phyloP scores from a whole-genome alignment of 371 early-diverging fungal genomes.

The Choanephora cucurbitarum region DNA sequence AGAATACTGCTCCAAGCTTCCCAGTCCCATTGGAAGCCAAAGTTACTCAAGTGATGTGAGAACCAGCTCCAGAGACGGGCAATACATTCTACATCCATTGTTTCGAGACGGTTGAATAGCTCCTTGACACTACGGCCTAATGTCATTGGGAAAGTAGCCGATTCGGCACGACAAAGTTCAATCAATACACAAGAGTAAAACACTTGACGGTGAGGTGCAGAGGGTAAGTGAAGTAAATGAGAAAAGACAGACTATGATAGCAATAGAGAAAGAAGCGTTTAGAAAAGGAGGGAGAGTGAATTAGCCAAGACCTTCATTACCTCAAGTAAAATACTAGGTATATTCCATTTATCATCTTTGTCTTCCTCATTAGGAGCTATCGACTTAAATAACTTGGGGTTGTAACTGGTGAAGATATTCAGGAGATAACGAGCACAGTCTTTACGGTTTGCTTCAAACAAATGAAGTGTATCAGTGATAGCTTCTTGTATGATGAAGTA shows the following conservation, averaged over 20 bases:
- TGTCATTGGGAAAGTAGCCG: conserved; percentile 64
- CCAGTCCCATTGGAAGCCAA: conserved; percentile 93
- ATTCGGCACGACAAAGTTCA: conserved; percentile 80
- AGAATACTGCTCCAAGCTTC: conserved; percentile 68
- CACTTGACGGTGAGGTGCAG: conserved; percentile 62
- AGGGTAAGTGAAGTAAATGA: conserved; percentile 73
- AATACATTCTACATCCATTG: conserved; percentile 87
- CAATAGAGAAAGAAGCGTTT: not conserved
- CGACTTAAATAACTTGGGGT: conserved; percentile 58
- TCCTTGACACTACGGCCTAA: conserved; percentile 61
- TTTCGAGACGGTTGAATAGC: conserved; percentile 64
- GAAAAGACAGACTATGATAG: conserved; percentile 48
- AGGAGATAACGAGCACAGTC: conserved; percentile 76
- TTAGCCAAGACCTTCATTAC: too few relatives aligned
- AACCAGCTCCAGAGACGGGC: conserved; percentile 85
- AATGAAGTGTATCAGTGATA: conserved; percentile 71
- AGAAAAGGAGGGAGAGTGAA: too few relatives aligned
- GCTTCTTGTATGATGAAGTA: conserved; percentile 82
- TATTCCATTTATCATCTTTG: conserved; percentile 30
- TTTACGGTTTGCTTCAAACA: conserved; percentile 81
- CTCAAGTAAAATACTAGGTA: conserved; percentile 44
- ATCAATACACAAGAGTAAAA: conserved; percentile 83
- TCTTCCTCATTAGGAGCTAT: conserved; percentile 29
- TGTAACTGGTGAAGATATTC: conserved; percentile 59
- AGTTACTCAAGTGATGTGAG: conserved; percentile 90